These are phyloP conservation scores for Teunomyces stri DNA, from an alignment of 805 yeast species.

Conservation along the genomic window DNA sequence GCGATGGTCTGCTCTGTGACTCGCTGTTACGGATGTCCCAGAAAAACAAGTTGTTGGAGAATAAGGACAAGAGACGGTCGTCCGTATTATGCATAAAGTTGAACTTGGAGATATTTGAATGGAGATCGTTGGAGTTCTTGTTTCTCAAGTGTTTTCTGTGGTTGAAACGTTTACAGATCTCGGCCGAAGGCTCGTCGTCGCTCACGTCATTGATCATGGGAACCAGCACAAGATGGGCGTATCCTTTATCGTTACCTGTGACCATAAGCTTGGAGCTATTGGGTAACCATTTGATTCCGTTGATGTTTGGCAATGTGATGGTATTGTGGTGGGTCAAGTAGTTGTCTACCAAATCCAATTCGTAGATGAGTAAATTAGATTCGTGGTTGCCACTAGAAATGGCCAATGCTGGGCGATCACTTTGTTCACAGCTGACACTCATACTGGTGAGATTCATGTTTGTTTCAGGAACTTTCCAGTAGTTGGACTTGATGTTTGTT, in stretches of 20 bases:
- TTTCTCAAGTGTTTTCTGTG: slow-evolving; percentile 62
- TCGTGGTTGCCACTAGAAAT: slow-evolving; percentile 47
- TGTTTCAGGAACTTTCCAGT: slow-evolving; percentile 46
- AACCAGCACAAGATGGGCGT: slow-evolving; percentile 66
- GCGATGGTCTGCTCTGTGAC: slow-evolving; percentile 39
- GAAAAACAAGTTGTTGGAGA: slow-evolving; percentile 66
- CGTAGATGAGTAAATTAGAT: slow-evolving; percentile 52
- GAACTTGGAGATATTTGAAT: slow-evolving; percentile 26
- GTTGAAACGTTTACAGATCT: slow-evolving; percentile 73
- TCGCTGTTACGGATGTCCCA: slow-evolving; percentile 70
- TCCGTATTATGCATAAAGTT: slow-evolving; percentile 32
- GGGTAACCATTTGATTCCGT: slow-evolving; percentile 53
- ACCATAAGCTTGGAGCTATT: slow-evolving; percentile 40
- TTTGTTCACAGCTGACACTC: slow-evolving; percentile 18
- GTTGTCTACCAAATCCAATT: slow-evolving; percentile 37
- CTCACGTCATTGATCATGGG: slow-evolving; percentile 44
- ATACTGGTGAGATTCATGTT: slow-evolving; percentile 47
- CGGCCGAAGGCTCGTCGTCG: slow-evolving; percentile 53
- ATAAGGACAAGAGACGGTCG: slow-evolving; percentile 54
- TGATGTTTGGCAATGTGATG: slow-evolving; percentile 55
- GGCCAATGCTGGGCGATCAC: slow-evolving; percentile 43
- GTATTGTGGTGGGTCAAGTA: slow-evolving; percentile 56
- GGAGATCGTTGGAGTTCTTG: slow-evolving; percentile 16
- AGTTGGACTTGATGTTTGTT: slow-evolving; percentile 41
- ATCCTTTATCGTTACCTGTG: slow-evolving; percentile 79